Evolutionary conservation across 108 stramenopile genomes (phyloP), one percentile per base, ranked within the genome.

Genomic region (Pseudonitzschia pungens): DNA sequence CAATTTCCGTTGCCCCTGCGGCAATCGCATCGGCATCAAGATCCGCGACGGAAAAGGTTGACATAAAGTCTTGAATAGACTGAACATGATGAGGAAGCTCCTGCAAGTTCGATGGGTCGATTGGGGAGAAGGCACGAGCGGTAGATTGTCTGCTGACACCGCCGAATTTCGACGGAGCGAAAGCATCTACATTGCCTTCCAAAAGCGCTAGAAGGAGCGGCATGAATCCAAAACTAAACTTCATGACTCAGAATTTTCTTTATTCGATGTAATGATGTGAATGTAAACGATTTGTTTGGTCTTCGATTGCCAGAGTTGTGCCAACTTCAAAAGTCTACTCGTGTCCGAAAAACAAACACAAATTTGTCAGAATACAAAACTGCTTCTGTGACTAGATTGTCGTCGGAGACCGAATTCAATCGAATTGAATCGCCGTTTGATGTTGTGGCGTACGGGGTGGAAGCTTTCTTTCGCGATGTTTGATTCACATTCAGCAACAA

Each of bases 1-100:
- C 82, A 56, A 72, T 77, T 32, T 77, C 77, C 7, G 65, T 72
- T 43, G 80, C 72, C 72, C 78, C 11, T 43, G 70, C 21, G 45
- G 75, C 14, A 69, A 78, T 50, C 70, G 58, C 67, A 27, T 72
- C 51, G 12, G 83, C 77, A 41, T 75, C 81, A 18, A 69, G 51
- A 66, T 90, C 89, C 45, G 89, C 80, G 21, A 92, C 72, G 32
- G 77, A 67, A 43, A 89, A 56, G 0, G 87, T 82, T 0, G 88
- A 83, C 76, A 91, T 79, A 29, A 81, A 81, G 67, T 85, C 63
- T 9, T 83, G 76, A 40, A 91, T 44, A n/a, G 83, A 81, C 27
- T 85, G 73, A 5, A 81, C 50, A 11, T 85, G 81, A 20, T 80
- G 70, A 14, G 81, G 84, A 10, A 88, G 40, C 22, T 87, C 89